A percentile compares a stretch with the other conserved stretches of the same genome.
These are phyloP conservation scores for Microbotryum saponariae DNA, from an alignment of 1,284 basidiomycete genomes.

Conservation along the genomic window DNA sequence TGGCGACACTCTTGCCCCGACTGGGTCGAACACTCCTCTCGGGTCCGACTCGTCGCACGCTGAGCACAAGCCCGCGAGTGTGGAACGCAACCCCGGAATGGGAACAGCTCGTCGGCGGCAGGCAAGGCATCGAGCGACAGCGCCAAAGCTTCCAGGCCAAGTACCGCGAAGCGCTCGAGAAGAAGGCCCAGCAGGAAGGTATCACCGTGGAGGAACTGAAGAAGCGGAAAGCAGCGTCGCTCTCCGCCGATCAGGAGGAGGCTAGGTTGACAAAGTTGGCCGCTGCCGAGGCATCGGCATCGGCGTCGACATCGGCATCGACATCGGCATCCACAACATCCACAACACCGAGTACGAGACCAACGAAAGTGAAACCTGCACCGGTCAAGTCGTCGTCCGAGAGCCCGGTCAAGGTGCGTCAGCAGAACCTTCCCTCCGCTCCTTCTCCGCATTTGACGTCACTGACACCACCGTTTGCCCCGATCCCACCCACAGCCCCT, in stretches of 20 bases:
- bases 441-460: not conserved
- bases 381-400: not conserved
- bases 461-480: not conserved
- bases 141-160: slow-evolving; percentile 26
- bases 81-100: slow-evolving; percentile 22
- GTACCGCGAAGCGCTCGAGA: slow-evolving; percentile 27
- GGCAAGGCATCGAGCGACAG: slow-evolving; percentile 18
- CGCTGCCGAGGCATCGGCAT: too few relatives aligned
- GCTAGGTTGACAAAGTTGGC: not conserved
- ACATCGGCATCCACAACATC: not conserved
- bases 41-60: not conserved
- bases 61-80: not conserved
- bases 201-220: slow-evolving; percentile 31
- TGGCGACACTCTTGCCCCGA: too few relatives aligned
- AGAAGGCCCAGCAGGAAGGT: slow-evolving; percentile 28
- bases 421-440: not conserved
- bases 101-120: slow-evolving; percentile 31
- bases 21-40: too few relatives aligned
- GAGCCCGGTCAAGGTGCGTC: slow-evolving; percentile 25
- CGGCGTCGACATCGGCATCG: too few relatives aligned
- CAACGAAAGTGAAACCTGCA: too few relatives aligned
- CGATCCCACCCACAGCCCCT: slow-evolving; percentile 54
- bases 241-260: slow-evolving; percentile 2
- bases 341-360: too few relatives aligned
- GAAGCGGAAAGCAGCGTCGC: slow-evolving; percentile 13